A percentile compares a stretch with the other conserved stretches of the same genome.
Conservation (phyloP, 257 asterid genomes). For the Solanum verrucosum region DNA sequence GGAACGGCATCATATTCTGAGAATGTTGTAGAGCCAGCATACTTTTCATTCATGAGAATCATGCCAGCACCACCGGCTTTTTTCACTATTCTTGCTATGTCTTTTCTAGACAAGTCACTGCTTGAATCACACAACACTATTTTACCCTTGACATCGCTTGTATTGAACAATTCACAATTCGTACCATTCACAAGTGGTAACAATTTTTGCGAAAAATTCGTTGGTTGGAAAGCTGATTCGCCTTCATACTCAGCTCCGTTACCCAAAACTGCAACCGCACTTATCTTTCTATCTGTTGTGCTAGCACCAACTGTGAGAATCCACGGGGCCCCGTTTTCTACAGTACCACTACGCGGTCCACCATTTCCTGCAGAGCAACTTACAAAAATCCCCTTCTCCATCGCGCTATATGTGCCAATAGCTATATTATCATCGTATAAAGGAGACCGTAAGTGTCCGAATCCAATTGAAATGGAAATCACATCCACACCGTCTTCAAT, state of each 20-base stretch:
- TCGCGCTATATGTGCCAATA: not conserved
- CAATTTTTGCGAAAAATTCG: not conserved
- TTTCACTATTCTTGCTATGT: not conserved
- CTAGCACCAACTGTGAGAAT: constrained; percentile 5
- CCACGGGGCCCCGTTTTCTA: not conserved
- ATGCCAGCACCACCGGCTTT: not conserved
- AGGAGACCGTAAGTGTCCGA: not conserved
- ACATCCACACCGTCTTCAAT: constrained; percentile 10
- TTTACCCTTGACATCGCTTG: not conserved
- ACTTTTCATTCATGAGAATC: not conserved
- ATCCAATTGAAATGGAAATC: not conserved
- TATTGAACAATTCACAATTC: not conserved
- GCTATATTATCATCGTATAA: not conserved
- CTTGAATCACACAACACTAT: not conserved
- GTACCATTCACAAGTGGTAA: not conserved
- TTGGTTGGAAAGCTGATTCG: not conserved
- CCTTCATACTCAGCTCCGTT: not conserved
- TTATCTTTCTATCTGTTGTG: not conserved
- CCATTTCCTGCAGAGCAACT: not conserved
- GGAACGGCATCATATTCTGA: not conserved
- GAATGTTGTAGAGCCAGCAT: not conserved
- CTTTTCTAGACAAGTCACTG: not conserved
- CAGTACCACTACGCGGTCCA: not conserved
- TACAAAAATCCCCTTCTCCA: not conserved
- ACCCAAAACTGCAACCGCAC: not conserved